phyloP scores from a whole-genome alignment of 2,329 filamentous ascomycete species.

The Claviceps sp. region DNA sequence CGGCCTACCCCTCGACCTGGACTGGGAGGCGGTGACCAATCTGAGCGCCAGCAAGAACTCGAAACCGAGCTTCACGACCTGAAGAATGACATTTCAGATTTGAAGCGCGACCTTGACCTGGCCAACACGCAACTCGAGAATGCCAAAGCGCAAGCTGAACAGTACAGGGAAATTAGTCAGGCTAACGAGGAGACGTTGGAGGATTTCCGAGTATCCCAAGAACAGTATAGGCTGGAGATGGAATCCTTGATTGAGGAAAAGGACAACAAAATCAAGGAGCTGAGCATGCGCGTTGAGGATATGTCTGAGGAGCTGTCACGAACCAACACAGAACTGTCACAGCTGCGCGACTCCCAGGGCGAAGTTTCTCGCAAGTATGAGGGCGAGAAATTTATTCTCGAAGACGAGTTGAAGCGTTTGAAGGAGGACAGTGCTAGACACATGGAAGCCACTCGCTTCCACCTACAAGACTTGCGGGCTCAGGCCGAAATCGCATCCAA shows the following conservation, averaged over 20 bases:
- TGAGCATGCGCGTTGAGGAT: slow-evolving; percentile 73
- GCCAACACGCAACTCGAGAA: slow-evolving; percentile 69
- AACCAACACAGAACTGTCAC: slow-evolving; percentile 71
- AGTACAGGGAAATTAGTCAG: slow-evolving; percentile 81
- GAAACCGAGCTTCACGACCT: slow-evolving; percentile 65
- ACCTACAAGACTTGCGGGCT: slow-evolving; percentile 82
- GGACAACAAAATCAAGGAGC: slow-evolving; percentile 64
- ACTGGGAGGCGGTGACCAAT: slow-evolving; percentile 26
- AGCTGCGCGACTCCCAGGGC: slow-evolving; percentile 65
- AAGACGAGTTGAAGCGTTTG: slow-evolving; percentile 66
- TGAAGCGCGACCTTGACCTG: slow-evolving; percentile 78
- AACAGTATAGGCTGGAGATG: slow-evolving; percentile 79
- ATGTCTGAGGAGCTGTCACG: slow-evolving; percentile 68
- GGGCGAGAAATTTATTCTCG: slow-evolving; percentile 68
- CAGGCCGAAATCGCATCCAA: slow-evolving; percentile 89
- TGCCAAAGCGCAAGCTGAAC: slow-evolving; percentile 67
- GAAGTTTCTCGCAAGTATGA: slow-evolving; percentile 59
- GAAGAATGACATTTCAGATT: slow-evolving; percentile 67
- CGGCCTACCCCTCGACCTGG: slow-evolving; percentile 52
- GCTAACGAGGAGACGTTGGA: slow-evolving; percentile 76
- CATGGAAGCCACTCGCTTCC: slow-evolving; percentile 64
- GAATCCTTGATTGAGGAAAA: slow-evolving; percentile 64
- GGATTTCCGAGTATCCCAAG: slow-evolving; percentile 64
- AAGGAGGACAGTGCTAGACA: slow-evolving; percentile 76
- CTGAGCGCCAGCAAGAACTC: slow-evolving; percentile 33